Base-by-base conservation (phyloP, 768 basidiomycete genomes). In the Panaeolus papilionaceus region DNA sequence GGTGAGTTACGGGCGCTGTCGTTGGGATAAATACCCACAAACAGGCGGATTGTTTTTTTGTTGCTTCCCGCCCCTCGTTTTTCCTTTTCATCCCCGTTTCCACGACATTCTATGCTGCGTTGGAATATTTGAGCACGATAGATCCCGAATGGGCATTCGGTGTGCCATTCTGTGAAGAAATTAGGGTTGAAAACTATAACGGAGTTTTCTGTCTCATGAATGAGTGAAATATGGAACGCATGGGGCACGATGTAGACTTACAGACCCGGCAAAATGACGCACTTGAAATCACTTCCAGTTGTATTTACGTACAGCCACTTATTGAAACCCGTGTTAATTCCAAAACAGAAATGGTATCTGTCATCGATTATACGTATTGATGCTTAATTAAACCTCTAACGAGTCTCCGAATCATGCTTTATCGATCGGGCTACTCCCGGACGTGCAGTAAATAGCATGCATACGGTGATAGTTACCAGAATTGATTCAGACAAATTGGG, bases 21-120 rank as follows among this genome's bases (percentile, higher is more conserved):
- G 54, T 16, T 33, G 54, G 28, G 11, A 10, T 58, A 58, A 58
- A 58, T 58, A 58, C 28, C 54, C 28, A 33, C 54, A 58, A 58
- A 58, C 28, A 58, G 54, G 54, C 33, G 11, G 3, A 58, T 58
- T 58, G 54, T 58, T 28, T 28, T 4, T 9, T 10, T 12, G 33
- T 33, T n/a, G 54, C 14, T 12, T 26, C 26, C 11, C 26, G 12
- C 28, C 54, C 54, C 28, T 58, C 54, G 16, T 18, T 58, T 28
- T 20, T 2, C 47, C 47, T 10, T 23, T 49, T 23, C 47, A 23
- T 26, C 47, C 45, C 47, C 7, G 6, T 49, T 49, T 49, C 47
- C 47, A 49, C 23, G 47, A 23, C 47, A 49, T 26, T 49, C 20
- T 49, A 20, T 23, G 47, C n/a, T 47, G 45, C 10, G n/a, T n/a